Evolutionary conservation across 345 rosid species (phyloP).

Genomic region (Eucalyptus erythrocorys): DNA sequence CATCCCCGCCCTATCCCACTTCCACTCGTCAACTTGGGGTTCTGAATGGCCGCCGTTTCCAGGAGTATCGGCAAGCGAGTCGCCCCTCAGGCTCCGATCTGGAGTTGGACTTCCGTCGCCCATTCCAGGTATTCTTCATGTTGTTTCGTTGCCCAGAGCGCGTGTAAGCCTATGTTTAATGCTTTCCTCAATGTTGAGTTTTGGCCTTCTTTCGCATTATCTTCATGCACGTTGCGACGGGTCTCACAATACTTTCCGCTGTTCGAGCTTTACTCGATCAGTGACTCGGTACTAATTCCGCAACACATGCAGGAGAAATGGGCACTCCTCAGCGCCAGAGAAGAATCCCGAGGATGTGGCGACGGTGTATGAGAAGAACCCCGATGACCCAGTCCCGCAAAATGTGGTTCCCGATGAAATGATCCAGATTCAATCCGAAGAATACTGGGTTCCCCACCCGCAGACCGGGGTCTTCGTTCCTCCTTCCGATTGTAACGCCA

Average conservation of each 20-base stretch:
- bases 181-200: not conserved
- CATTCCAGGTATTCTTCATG: not conserved
- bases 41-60: not conserved
- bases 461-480: slow-evolving; percentile 84
- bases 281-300: not conserved
- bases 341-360: not conserved
- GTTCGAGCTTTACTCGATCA: not conserved
- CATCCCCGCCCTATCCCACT: not conserved
- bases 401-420: slow-evolving; percentile 53
- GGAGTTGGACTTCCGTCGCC: not conserved
- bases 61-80: not conserved
- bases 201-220: not conserved
- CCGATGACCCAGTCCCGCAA: slow-evolving; percentile 48
- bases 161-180: not conserved
- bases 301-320: not conserved
- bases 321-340: slow-evolving; percentile 3
- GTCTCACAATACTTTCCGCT: not conserved
- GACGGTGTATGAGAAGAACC: slow-evolving; percentile 67
- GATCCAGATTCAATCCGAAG: slow-evolving; percentile 44
- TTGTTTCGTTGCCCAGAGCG: not conserved
- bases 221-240: not conserved
- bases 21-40: not conserved
- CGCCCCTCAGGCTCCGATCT: not conserved
- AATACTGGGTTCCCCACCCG: slow-evolving; percentile 89
- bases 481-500: slow-evolving; percentile 16